A percentile compares a stretch with the other conserved stretches of the same genome.
phyloP scores from a whole-genome alignment of 805 yeast genomes.

The Saccharomyces jurei region DNA sequence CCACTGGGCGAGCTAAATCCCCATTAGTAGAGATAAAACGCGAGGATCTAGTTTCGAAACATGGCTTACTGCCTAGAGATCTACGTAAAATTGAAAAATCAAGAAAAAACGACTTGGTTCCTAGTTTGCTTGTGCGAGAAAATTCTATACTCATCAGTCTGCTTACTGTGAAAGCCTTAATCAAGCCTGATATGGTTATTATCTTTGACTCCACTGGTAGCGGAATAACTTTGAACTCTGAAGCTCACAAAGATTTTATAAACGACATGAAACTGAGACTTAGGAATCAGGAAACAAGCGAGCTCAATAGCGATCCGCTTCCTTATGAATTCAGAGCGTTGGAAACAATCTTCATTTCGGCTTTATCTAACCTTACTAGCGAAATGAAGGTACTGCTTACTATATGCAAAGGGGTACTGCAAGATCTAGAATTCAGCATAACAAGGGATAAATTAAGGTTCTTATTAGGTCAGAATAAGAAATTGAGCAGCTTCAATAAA shows the following conservation, averaged over 20 bases:
- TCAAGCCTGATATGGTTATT: constrained; percentile 64
- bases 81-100: constrained; percentile 80
- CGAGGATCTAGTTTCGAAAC: constrained; percentile 59
- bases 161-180: constrained; percentile 71
- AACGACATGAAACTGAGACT: constrained; percentile 18
- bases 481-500: constrained; percentile 73
- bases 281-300: constrained; percentile 16
- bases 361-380: constrained; percentile 65
- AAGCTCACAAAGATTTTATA: constrained; percentile 22
- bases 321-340: constrained; percentile 89
- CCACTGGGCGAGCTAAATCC: constrained; percentile 56
- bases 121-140: constrained; percentile 68
- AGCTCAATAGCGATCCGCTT: constrained; percentile 31
- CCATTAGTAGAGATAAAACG: constrained; percentile 69
- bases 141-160: constrained; percentile 69
- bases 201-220: constrained; percentile 51
- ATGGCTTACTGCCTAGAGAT: constrained; percentile 82
- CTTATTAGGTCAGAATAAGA: constrained; percentile 75
- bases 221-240: constrained; percentile 21
- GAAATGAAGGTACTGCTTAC: constrained; percentile 83
- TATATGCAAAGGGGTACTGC: constrained; percentile 62
- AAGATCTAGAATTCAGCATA: constrained; percentile 73
- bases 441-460: constrained; percentile 73
- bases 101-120: constrained; percentile 52
- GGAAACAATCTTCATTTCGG: constrained; percentile 78